Conservation (phyloP, 306 rosid species). For the Glycine tomentella region DNA sequence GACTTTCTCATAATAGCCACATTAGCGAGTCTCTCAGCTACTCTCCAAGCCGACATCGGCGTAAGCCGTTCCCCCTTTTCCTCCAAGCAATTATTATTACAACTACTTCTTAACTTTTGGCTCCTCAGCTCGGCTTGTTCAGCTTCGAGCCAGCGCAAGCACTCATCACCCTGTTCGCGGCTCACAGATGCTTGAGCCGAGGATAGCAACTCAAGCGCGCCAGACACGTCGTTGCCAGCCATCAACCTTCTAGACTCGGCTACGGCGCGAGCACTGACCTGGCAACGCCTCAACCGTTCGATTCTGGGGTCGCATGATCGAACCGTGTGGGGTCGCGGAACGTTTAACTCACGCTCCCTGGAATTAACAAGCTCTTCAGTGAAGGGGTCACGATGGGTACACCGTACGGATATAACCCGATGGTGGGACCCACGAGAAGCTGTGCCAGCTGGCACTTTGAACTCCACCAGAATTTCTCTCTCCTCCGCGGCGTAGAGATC, state of each 20-base stretch:
- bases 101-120: constrained; percentile 40
- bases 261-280: constrained; percentile 67
- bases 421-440: constrained; percentile 56
- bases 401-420: constrained; percentile 64
- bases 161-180: constrained; percentile 54
- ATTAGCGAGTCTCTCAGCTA: constrained; percentile 88
- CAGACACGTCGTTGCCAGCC: constrained; percentile 61
- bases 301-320: constrained; percentile 59
- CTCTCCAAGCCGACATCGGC: constrained; percentile 92
- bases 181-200: constrained; percentile 69
- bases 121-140: constrained; percentile 57
- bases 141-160: constrained; percentile 61
- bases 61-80: constrained; percentile 77
- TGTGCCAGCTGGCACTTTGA: constrained; percentile 61
- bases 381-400: constrained; percentile 60
- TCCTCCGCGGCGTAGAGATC: constrained; percentile 73
- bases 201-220: constrained; percentile 64
- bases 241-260: constrained; percentile 68
- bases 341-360: constrained; percentile 54
- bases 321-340: constrained; percentile 67
- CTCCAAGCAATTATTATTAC: constrained; percentile 34
- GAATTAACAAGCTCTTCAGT: constrained; percentile 61
- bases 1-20: constrained; percentile 96
- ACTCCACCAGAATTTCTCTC: constrained; percentile 69
- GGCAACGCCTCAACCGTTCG: constrained; percentile 65